Evolutionary conservation across 495 filamentous ascomycete genomes (phyloP).

Genomic region (Aspergillus heteromorphus): DNA sequence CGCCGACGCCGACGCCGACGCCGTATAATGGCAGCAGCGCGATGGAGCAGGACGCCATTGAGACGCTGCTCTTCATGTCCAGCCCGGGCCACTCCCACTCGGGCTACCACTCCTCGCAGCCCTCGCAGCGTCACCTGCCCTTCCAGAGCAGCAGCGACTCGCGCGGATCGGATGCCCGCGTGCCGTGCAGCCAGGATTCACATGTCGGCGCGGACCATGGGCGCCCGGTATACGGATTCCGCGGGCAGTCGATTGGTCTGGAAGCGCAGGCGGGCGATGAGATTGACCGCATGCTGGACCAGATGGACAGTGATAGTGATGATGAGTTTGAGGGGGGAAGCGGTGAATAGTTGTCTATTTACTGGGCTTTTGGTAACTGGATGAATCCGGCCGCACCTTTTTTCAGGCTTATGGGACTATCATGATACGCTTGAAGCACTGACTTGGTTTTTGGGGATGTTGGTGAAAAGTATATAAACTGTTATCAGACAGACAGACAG

Average conservation of each 20-base stretch:
- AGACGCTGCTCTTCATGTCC: conserved; percentile 81
- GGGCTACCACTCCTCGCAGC: conserved; percentile 38
- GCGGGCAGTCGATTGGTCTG: conserved; percentile 13
- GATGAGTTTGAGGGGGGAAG: conserved; percentile 25
- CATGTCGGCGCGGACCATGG: conserved; percentile 14
- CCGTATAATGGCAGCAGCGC: too few relatives aligned
- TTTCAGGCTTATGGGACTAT: too few relatives aligned
- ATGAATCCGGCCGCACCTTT: too few relatives aligned
- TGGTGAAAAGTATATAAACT: too few relatives aligned
- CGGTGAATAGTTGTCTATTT: too few relatives aligned
- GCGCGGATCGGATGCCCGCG: conserved; percentile 17
- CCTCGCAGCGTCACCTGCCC: conserved; percentile 17
- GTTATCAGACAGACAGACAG: too few relatives aligned
- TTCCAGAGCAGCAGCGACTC: conserved; percentile 29
- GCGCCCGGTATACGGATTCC: not conserved
- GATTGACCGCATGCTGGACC: conserved; percentile 48
- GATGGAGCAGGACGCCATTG: conserved; percentile 82
- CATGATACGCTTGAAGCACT: too few relatives aligned
- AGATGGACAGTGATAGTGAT: conserved; percentile 46
- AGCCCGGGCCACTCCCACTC: conserved; percentile 79
- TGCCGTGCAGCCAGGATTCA: conserved; percentile 16
- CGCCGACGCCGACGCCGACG: conserved; percentile 32
- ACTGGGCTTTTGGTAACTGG: too few relatives aligned
- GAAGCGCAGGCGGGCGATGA: conserved; percentile 42
- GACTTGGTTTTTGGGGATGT: too few relatives aligned